Evolutionary conservation across 257 asterid species (phyloP), one percentile per base, ranked within the genome.

Genomic region (Plantago ovata): DNA sequence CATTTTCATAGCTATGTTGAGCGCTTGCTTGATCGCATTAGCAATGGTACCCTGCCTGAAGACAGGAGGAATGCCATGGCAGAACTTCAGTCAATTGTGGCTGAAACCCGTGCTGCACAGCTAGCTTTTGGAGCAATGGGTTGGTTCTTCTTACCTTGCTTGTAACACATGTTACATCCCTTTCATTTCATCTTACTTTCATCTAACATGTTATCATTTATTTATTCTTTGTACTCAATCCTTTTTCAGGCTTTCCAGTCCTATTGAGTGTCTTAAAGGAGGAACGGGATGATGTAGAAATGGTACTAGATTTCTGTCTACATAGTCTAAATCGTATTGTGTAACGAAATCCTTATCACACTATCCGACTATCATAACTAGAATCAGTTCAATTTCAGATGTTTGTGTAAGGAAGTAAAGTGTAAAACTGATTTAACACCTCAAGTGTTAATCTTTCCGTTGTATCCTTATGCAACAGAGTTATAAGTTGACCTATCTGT

Each of bases 71-170:
- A 53, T 71, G 97, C 95, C 56, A 77, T 89, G 79, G 72, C 61
- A 53, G 98, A 93, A 70, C 98, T 93, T 78, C 95, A 82, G 65
- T 80, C 95, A 62, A 81, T 85, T 77, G 95, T 92, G 48, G 80
- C 90, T 53, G 95, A 92, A 74, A 92, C 92, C 69, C 79, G 60
- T 47, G 84, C 83, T 67, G 84, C 94, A 14, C 96, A 93, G 80
- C 70, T 93, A 70, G 96, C 98, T 59, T 85, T 93, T 73, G 97
- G 98, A 61, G 97, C 97, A 48, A 89, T 82, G 90, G 98, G 98
- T 93, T 68, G 61, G 85, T 86, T 63, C 38, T 86, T 63, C 38
- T 53, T 79, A 38, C 38, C 48, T 42, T 66, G 58, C 57, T 54
- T 32, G 64, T 48, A 41, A 32, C 46, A 47, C 15, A 53, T 45